These are phyloP conservation scores for Harrya chromipes DNA, from an alignment of 768 basidiomycete genomes.

Conservation along the genomic window DNA sequence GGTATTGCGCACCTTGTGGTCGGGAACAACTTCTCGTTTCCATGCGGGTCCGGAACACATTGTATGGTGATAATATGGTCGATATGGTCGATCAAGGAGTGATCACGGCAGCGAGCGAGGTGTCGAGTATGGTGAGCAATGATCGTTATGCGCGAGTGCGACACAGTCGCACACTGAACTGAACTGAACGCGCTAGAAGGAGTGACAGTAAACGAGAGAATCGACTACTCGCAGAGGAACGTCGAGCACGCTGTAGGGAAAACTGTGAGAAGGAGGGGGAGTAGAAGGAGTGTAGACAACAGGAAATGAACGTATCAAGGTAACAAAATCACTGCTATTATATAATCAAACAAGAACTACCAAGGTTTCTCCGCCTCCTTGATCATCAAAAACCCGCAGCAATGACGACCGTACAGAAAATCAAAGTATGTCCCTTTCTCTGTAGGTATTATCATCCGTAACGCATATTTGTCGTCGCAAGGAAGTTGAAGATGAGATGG, in stretches of 20 bases:
- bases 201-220: conserved; percentile 26
- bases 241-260: conserved; percentile 14
- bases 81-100: conserved; percentile 11
- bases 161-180: conserved; percentile 35
- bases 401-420: conserved; percentile 91
- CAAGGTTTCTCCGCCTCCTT: background rate
- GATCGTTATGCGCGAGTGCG: conserved; percentile 27
- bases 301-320: conserved; percentile 10
- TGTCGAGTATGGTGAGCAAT: conserved; percentile 20
- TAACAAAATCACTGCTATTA: conserved; percentile 10
- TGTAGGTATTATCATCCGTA: conserved; percentile 17
- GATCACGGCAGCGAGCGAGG: conserved; percentile 24
- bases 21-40: conserved; percentile 96
- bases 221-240: conserved; percentile 1
- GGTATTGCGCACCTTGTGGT: conserved; percentile 77
- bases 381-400: conserved; percentile 1
- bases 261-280: conserved; percentile 10
- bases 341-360: conserved; percentile 4
- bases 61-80: conserved; percentile 6
- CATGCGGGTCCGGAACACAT: conserved; percentile 69
- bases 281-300: conserved; percentile 2
- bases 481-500: conserved; percentile 99
- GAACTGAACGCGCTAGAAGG: conserved; percentile 19
- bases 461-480: conserved; percentile 28
- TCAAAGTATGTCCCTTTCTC: conserved; percentile 52